Base-by-base conservation (phyloP, 306 rosid species). In the Cucumis cinereus region DNA sequence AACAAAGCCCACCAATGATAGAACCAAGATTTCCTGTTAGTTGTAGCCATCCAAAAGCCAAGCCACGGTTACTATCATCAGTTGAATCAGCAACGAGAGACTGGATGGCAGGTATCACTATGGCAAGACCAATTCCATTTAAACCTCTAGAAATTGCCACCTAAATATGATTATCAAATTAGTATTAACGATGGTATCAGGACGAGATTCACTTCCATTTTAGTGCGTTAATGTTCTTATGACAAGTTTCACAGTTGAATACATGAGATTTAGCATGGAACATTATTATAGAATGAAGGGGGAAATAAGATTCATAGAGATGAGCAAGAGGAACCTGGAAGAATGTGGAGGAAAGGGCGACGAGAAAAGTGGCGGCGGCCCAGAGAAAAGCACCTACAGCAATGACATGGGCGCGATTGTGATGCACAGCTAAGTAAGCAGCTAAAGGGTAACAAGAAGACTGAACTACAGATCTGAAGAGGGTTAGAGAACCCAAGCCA, bases 71-170 rank as follows among this genome's bases (percentile, higher is more conserved):
- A 85, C 78, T 76, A 8, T 91, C 94, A 20, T 87, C 84, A 11
- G 93, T 89, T n/a, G 96, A 89, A 56, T 93, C 98, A 9, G 96
- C 98, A 41, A 91, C 89, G 0, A 91, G 85, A 22, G 98, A 93
- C 64, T 79, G 92, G 69, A 93, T 88, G 47, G 98, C 93, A 19
- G 97, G 98, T 70, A 54, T 71, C 15, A 91, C 96, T 58, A 93
- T 88, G 81, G 96, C 98, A 0, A 93, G 91, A 68, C 98, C 98
- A 22, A 93, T 88, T 68, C 98, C 98, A 53, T 91, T 93, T 74
- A 91, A 87, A 11, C 92, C 98, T 87, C 97, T 89, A 36, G 97
- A 93, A 78, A 93, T 77, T 60, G 96, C 97, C 60, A 93, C 96
- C 98, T 91, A 73, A 41, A 54, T 40, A 59, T 67, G 30, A 28